Evolutionary conservation across 2,329 filamentous ascomycete species (phyloP), one percentile per base, ranked within the genome.

Genomic region (Dothistroma pini): DNA sequence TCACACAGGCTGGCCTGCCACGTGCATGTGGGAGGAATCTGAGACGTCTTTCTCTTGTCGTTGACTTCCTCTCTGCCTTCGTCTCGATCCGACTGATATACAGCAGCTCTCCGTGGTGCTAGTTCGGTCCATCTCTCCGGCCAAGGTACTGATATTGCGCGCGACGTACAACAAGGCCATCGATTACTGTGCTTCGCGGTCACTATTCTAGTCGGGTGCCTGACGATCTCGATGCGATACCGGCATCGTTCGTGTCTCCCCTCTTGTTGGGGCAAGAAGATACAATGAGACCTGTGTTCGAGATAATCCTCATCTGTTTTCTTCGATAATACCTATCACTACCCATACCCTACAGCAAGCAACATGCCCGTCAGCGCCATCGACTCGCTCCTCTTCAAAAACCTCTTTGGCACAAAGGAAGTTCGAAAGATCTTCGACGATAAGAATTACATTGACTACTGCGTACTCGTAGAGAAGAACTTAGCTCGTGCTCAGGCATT

Each of bases 361-460:
- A 61, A 48, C 5, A 70, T 70, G 68, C 64, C 63, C 6, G 64
- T 65, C 57, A 66, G 63, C 47, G 68, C 64, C 2, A 66, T 70
- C 48, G 68, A 70, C 58, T 69, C 64, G 11, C 59, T 66, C 19
- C 63, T 70, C 32, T 70, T 69, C 62, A 63, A 59, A 21, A 62
- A 68, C 21, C 60, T 68, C 52, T 66, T 68, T 54, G 66, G 66
- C 22, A 67, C 65, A 4, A 38, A 61, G 11, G 49, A 57, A n/a
- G 61, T 63, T 12, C 54, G 66, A 21, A 57, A 60, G 32, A 59
- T 68, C 29, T 68, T 68, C 60, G 58, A 64, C 14, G 66, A 67
- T 57, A 56, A 62, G 47, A 50, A 49, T 32, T 68, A 68, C 57
- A 56, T 66, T 12, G 44, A 62, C 19, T 59, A 54, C 9, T 71